Conservation (phyloP, 2,329 filamentous ascomycete species). For the Monilinia polystroma region DNA sequence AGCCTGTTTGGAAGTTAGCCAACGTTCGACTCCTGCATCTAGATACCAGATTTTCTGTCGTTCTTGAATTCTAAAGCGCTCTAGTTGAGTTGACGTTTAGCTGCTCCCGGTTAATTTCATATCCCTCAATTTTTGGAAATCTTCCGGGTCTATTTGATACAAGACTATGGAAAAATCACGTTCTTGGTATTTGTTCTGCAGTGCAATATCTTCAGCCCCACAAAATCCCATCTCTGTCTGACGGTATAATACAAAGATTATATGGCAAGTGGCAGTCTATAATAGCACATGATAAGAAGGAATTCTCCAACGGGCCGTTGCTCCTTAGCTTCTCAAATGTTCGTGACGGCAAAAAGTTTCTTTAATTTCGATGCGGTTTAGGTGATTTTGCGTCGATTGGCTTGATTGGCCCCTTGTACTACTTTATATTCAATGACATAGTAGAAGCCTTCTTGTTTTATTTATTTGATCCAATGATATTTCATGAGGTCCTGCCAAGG, state of each 20-base stretch:
- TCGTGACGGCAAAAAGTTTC: background rate
- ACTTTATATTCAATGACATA: background rate
- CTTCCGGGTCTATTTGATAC: background rate
- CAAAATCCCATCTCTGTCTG: constrained; percentile 5
- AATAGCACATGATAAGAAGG: constrained; percentile 20
- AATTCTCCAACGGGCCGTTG: constrained; percentile 18
- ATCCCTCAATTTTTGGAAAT: background rate
- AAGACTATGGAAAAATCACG: background rate
- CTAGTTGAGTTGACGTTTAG: background rate
- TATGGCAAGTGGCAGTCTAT: constrained; percentile 16
- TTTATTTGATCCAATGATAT: background rate
- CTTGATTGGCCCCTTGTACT: background rate
- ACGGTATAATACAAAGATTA: constrained; percentile 1
- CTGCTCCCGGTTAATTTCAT: background rate
- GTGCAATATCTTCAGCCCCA: background rate
- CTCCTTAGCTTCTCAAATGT: constrained; percentile 18
- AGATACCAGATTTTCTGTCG: background rate
- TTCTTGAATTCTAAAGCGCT: background rate
- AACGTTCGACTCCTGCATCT: background rate
- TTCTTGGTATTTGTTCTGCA: background rate
- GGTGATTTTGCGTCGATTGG: background rate
- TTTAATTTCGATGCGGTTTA: constrained; percentile 16
- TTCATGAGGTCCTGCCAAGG: background rate
- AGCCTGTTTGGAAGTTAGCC: background rate
- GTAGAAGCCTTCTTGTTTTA: background rate